Evolutionary conservation across 148 eudicot genomes (phyloP).

Genomic region (Camellia sinensis): DNA sequence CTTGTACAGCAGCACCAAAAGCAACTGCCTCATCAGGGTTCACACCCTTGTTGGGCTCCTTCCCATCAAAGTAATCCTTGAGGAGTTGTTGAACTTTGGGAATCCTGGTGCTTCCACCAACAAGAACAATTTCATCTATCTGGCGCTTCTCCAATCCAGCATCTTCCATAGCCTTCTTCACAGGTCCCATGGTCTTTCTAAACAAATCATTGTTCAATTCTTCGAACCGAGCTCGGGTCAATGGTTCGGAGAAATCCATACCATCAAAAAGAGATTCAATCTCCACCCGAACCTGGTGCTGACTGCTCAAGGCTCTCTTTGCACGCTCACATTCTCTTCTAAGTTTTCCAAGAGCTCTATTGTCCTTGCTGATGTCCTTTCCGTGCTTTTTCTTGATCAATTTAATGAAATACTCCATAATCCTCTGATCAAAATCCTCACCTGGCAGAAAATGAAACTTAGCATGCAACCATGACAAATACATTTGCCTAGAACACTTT

Average conservation of each 20-base stretch:
- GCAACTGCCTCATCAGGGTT: constrained; percentile 52
- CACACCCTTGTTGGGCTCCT: constrained; percentile 41
- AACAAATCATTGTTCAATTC: constrained; percentile 43
- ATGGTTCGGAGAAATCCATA: constrained; percentile 39
- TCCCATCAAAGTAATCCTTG: constrained; percentile 39
- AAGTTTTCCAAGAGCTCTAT: constrained; percentile 40
- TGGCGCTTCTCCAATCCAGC: constrained; percentile 36
- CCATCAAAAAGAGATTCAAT: constrained; percentile 45
- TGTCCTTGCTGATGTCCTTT: constrained; percentile 50
- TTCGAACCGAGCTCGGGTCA: constrained; percentile 42
- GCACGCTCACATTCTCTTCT: constrained; percentile 43
- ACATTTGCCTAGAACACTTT: no score
- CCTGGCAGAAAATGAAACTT: constrained; percentile 23
- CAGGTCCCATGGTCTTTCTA: constrained; percentile 48
- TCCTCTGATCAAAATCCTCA: constrained; percentile 51
- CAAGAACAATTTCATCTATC: constrained; percentile 45
- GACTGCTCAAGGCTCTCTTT: constrained; percentile 46
- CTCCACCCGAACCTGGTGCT: constrained; percentile 45
- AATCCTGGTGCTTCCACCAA: constrained; percentile 46
- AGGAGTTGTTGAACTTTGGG: constrained; percentile 46
- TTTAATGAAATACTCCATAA: constrained; percentile 49
- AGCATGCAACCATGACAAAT: not conserved
- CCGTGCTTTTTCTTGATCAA: constrained; percentile 45
- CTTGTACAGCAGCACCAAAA: constrained; percentile 52
- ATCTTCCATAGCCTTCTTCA: constrained; percentile 48